Conservation (phyloP, 176 grass and related monocot species). For the Themeda triandra region DNA sequence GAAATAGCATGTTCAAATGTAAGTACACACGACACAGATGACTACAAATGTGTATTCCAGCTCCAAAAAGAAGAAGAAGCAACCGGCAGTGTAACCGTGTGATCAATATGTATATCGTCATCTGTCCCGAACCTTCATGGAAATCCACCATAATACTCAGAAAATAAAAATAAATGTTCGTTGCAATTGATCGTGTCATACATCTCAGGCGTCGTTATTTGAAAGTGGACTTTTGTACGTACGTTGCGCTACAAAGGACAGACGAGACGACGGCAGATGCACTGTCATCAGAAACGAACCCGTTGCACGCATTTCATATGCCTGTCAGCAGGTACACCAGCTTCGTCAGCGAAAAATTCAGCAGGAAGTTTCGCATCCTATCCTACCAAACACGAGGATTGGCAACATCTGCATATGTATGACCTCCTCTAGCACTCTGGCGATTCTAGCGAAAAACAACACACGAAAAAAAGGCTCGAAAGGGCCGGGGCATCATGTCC, state of each 20-base stretch:
- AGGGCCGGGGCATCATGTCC: too few species aligned
- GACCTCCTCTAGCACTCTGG: too few species aligned
- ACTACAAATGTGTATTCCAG: background rate
- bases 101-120: background rate
- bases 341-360: background rate
- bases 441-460: too few species aligned
- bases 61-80: background rate
- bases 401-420: background rate
- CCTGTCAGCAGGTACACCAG: background rate
- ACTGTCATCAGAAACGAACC: conserved; percentile 6
- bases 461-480: too few species aligned
- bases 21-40: background rate
- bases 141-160: background rate
- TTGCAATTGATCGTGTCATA: background rate
- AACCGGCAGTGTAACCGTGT: background rate
- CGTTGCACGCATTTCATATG: background rate
- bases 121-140: too few species aligned
- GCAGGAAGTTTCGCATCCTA: background rate
- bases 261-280: background rate
- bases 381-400: background rate
- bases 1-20: background rate
- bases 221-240: conserved; percentile 10
- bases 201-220: background rate
- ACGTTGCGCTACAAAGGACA: background rate
- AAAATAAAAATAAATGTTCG: background rate